phyloP scores from a whole-genome alignment of 2,329 filamentous ascomycete genomes.

The Aureobasidium sp. region DNA sequence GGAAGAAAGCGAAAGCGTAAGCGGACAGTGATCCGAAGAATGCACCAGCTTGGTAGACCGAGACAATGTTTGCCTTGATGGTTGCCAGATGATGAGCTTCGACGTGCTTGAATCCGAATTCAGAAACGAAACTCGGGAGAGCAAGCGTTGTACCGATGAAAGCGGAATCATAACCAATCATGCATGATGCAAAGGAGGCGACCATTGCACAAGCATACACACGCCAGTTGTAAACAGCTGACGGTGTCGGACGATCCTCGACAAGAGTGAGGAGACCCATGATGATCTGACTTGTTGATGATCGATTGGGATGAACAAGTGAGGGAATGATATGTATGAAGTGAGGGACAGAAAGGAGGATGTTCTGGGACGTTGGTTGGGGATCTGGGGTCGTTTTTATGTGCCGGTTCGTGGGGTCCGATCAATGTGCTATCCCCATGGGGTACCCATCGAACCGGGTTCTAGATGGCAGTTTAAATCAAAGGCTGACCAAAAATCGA shows the following conservation, averaged over 20 bases:
- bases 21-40: conserved; percentile 69
- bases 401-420: background rate
- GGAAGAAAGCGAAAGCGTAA: conserved; percentile 57
- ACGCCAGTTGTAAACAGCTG: conserved; percentile 52
- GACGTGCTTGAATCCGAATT: conserved; percentile 56
- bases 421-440: background rate
- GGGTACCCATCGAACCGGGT: background rate
- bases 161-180: conserved; percentile 59
- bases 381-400: background rate
- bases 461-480: background rate
- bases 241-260: conserved; percentile 44
- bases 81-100: conserved; percentile 42
- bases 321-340: background rate
- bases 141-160: conserved; percentile 73
- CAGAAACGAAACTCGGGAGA: conserved; percentile 57
- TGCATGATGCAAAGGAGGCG: conserved; percentile 49
- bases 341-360: background rate
- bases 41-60: conserved; percentile 71
- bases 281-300: conserved; percentile 1
- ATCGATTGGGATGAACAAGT: no score
- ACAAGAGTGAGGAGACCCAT: conserved; percentile 31
- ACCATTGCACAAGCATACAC: conserved; percentile 47
- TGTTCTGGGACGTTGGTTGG: no score
- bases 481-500: no score
- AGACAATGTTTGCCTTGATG: conserved; percentile 68